Base-by-base conservation (phyloP, 345 rosid genomes). In the Raphanus sativus region DNA sequence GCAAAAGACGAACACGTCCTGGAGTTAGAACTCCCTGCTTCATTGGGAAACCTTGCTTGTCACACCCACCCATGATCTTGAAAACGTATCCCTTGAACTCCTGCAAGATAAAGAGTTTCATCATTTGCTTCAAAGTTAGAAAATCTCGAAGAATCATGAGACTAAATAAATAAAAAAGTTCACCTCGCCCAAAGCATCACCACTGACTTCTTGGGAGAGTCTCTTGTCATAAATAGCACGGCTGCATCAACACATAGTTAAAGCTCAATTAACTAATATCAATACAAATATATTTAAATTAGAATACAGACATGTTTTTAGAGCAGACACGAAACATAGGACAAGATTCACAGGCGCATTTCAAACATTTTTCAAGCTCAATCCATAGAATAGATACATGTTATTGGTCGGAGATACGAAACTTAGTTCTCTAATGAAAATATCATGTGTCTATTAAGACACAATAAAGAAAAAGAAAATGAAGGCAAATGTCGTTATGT, bases 1-100 rank as follows among this genome's bases (percentile, higher is more conserved):
- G 91, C 85, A 90, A 84, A 72, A 92, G 92, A 28, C 89, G 96
- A 33, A 90, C 98, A 80, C 96, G 93, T 4, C 94, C 94, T 8
- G 91, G 86, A 65, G 98, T 89, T 21, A 89, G 74, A 77, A 89
- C 98, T 80, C 96, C 98, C 77, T 92, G 98, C 85, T 92, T 89
- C 96, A 89, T 89, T 33, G 98, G 94, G 68, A 92, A 90, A 21
- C 98, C 96, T 75, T 92, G 98, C 83, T 90, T 90, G 86, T 90
- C 96, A 21, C 94, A 92, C 17, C 98, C 98, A 67, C 92, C 96
- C 98, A 75, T 92, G 82, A 88, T 92, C 83, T 90, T 90, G 80
- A 90, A 92, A 6, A 92, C 85, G 65, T 92, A 92, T 1, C 98
- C 97, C 75, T 85, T 92, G 81, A 92, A 90, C 79, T 92, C 93